Evolutionary conservation across 306 rosid species (phyloP).

Genomic region (Canavalia ensiformis): DNA sequence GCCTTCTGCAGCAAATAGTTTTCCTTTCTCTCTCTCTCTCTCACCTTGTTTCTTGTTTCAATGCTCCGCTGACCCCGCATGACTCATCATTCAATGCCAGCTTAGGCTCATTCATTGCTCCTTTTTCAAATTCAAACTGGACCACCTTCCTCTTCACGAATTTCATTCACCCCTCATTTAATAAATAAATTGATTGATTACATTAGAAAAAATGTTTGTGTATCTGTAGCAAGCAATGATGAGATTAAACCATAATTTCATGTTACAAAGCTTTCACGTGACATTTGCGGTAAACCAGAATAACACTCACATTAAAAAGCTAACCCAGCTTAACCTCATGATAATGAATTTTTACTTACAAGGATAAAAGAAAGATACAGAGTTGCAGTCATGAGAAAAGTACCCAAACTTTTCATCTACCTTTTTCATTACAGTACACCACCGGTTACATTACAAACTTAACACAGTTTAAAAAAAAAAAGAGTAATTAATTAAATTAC

Average conservation of each 20-base stretch:
- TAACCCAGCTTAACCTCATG: neutral
- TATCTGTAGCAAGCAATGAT: neutral
- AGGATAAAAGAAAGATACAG: slow-evolving; percentile 26
- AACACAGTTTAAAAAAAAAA: neutral
- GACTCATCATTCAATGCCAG: slow-evolving; percentile 67
- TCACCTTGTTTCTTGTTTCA: slow-evolving; percentile 47
- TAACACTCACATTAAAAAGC: slow-evolving; percentile 13
- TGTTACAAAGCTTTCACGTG: slow-evolving; percentile 2
- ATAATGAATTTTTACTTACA: slow-evolving; percentile 36
- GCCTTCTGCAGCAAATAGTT: slow-evolving; percentile 32
- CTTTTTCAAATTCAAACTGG: slow-evolving; percentile 57
- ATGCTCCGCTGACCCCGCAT: slow-evolving; percentile 60
- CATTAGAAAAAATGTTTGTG: neutral
- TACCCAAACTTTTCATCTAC: neutral
- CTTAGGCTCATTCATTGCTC: slow-evolving; percentile 48
- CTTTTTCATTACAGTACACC: neutral
- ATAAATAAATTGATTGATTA: no score
- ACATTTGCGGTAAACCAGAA: slow-evolving; percentile 3
- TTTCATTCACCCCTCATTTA: neutral
- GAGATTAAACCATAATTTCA: neutral
- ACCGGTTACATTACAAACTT: no score
- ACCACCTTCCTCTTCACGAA: slow-evolving; percentile 37
- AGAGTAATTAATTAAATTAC: neutral
- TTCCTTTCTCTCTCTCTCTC: neutral
- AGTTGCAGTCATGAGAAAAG: slow-evolving; percentile 17